A percentile compares a stretch with the other conserved stretches of the same genome.
These are phyloP conservation scores for Flaveria trinervia DNA, from an alignment of 129 eudicot species.

Conservation along the genomic window DNA sequence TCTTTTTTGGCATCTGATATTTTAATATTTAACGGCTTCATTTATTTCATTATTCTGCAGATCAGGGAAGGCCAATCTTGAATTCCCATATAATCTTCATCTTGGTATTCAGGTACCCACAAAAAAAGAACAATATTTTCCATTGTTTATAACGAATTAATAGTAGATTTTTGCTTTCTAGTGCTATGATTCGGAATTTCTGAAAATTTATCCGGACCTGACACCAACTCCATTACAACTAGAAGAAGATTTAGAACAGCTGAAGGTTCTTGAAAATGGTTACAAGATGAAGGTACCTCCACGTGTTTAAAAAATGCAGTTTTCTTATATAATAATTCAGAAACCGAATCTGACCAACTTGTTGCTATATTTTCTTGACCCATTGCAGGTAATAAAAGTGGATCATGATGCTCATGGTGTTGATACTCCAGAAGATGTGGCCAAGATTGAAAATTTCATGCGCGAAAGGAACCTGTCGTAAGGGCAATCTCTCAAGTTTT, in stretches of 20 bases:
- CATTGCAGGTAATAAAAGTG: slow-evolving; percentile 41
- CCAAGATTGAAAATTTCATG: slow-evolving; percentile 37
- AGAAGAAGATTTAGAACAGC: slow-evolving; percentile 94
- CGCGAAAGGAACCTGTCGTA: slow-evolving; percentile 34
- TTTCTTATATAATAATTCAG: not conserved
- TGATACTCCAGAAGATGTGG: slow-evolving; percentile 47
- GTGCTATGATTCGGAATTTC: slow-evolving; percentile 74
- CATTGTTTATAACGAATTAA: not conserved
- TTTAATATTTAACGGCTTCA: not conserved
- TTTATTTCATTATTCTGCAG: slow-evolving; percentile 33
- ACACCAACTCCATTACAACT: slow-evolving; percentile 79
- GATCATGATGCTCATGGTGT: slow-evolving; percentile 53
- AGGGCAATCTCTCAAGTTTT: not conserved
- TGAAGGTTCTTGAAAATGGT: slow-evolving; percentile 91
- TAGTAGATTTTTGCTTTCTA: slow-evolving; percentile 11
- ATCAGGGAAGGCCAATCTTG: slow-evolving; percentile 72
- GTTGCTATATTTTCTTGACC: not conserved
- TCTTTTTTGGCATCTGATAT: not conserved
- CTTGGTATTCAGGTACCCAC: slow-evolving; percentile 79
- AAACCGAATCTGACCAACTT: not conserved
- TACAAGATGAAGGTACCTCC: slow-evolving; percentile 73
- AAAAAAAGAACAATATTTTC: not conserved
- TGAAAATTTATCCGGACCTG: slow-evolving; percentile 64
- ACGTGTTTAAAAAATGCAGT: not conserved
- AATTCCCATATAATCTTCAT: slow-evolving; percentile 78